Percentiles rank a stretch among this genome's conserved stretches.
These are phyloP conservation scores for Acer saccharum DNA, from an alignment of 345 rosid species.

Conservation along the genomic window DNA sequence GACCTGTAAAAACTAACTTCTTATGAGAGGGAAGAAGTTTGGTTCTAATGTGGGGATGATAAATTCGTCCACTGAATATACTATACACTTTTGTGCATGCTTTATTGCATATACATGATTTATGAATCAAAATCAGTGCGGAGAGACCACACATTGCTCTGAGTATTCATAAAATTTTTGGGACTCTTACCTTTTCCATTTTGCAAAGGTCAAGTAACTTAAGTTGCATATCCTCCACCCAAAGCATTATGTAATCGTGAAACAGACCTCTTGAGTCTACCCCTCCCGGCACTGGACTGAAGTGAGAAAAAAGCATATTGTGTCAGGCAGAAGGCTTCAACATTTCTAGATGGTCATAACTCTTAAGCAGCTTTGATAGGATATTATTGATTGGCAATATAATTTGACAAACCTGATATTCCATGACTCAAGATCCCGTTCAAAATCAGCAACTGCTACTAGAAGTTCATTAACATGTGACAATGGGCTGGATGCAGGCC, in stretches of 20 bases:
- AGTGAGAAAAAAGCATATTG: constrained; percentile 16
- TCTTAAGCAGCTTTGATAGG: constrained; percentile 12
- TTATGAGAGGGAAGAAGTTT: not conserved
- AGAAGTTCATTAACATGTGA: constrained; percentile 86
- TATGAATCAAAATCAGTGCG: too few species aligned
- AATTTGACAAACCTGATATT: constrained; percentile 61
- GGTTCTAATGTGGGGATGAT: constrained; percentile 2
- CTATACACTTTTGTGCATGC: not conserved
- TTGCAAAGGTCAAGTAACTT: constrained; percentile 87
- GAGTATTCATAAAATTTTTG: not conserved
- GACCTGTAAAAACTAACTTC: constrained; percentile 50
- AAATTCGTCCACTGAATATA: constrained; percentile 5
- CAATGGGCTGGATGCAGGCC: constrained; percentile 86
- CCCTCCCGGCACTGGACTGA: constrained; percentile 84
- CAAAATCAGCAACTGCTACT: constrained; percentile 81
- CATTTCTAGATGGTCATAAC: constrained; percentile 3
- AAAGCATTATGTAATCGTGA: constrained; percentile 77
- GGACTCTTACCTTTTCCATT: constrained; percentile 76
- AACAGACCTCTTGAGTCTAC: constrained; percentile 79
- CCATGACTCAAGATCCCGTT: constrained; percentile 85
- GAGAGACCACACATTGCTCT: not conserved
- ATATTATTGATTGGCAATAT: not conserved
- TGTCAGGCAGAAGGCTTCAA: constrained; percentile 19
- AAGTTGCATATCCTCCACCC: constrained; percentile 95
- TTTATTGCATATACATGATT: not conserved